These are phyloP conservation scores for Fusarium sp. DNA, from an alignment of 2,329 filamentous ascomycete species.

Conservation along the genomic window DNA sequence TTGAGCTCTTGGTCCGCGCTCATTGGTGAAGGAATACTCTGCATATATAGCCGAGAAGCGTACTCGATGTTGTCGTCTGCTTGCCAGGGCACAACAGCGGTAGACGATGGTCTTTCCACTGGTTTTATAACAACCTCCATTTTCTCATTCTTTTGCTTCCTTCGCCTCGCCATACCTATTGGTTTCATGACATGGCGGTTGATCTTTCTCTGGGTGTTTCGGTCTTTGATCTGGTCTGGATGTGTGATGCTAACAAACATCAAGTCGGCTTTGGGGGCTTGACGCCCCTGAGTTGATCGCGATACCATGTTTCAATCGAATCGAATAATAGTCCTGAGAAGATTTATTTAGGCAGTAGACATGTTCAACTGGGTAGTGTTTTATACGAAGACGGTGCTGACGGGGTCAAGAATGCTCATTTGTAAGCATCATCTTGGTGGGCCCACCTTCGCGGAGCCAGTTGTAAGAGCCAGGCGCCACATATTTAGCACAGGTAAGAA, in stretches of 20 bases:
- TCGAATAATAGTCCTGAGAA: neutral
- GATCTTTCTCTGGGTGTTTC: conserved; percentile 7
- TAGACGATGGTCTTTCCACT: neutral
- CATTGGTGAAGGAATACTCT: neutral
- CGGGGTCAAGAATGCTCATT: neutral
- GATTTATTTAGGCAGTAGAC: neutral
- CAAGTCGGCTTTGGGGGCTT: neutral
- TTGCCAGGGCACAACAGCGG: neutral
- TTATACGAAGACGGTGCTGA: neutral
- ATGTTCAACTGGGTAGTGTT: neutral
- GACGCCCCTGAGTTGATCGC: neutral
- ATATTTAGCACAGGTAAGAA: neutral
- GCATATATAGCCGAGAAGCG: neutral
- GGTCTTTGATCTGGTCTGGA: conserved; percentile 9
- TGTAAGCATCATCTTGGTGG: neutral
- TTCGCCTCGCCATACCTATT: conserved; percentile 1
- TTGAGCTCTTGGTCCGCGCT: neutral
- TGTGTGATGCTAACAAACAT: conserved; percentile 21
- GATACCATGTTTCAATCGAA: neutral
- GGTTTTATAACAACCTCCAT: neutral
- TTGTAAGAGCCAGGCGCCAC: neutral
- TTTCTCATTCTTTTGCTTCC: neutral
- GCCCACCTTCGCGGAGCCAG: neutral
- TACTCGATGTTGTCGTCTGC: neutral
- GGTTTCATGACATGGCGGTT: conserved; percentile 25